Conservation (phyloP, 2,329 filamentous ascomycete species). For the Aspergillus texensis region DNA sequence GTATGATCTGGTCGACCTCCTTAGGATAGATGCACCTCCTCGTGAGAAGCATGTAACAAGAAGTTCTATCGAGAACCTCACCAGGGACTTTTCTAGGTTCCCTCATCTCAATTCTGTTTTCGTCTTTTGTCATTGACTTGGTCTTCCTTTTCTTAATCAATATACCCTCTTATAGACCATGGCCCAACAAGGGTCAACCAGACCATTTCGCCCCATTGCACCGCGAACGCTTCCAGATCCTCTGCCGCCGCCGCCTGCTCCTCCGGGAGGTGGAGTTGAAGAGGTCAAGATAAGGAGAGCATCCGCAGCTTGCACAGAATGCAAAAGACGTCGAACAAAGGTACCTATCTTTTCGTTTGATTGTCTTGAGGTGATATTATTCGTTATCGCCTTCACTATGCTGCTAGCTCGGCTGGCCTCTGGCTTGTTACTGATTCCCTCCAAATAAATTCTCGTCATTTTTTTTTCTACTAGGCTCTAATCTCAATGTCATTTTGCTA, state of each 20-base stretch:
- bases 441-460: neutral
- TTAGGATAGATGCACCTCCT: conserved; percentile 18
- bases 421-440: neutral
- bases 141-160: neutral
- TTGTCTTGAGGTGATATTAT: neutral
- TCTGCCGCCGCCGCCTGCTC: conserved; percentile 21
- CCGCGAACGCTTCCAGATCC: conserved; percentile 28
- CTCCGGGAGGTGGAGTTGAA: conserved; percentile 20
- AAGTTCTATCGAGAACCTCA: neutral
- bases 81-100: conserved; percentile 1
- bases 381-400: neutral
- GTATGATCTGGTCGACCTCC: conserved; percentile 8
- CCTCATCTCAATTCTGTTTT: conserved; percentile 5
- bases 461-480: neutral
- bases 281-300: conserved; percentile 38
- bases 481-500: conserved; percentile 17
- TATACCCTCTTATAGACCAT: conserved; percentile 23
- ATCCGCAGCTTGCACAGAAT: conserved; percentile 41
- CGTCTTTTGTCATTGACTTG: conserved; percentile 5
- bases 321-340: conserved; percentile 41
- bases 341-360: conserved; percentile 23
- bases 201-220: conserved; percentile 35
- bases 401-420: neutral
- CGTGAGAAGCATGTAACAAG: conserved; percentile 16
- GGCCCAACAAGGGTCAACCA: conserved; percentile 28